These are phyloP conservation scores for Neurospora sp. DNA, from an alignment of 495 filamentous ascomycete genomes.

Conservation along the genomic window DNA sequence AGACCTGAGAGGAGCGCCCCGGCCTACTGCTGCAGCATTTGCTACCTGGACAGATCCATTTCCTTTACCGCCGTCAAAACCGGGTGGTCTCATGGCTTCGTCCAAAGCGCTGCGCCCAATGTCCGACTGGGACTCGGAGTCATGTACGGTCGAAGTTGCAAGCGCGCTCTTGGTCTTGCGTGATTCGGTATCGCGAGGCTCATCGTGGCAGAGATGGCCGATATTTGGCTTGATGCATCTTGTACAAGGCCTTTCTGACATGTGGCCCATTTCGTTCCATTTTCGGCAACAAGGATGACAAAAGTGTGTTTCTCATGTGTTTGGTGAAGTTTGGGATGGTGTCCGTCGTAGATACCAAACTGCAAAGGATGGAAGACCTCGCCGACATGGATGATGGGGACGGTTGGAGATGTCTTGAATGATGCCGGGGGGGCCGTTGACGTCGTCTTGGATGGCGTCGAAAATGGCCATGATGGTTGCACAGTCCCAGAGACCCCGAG, in stretches of 20 bases:
- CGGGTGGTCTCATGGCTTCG: constrained; percentile 33
- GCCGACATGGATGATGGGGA: too few relatives aligned
- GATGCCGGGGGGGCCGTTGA: too few relatives aligned
- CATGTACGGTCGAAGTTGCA: constrained; percentile 49
- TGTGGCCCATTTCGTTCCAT: too few relatives aligned
- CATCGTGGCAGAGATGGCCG: constrained; percentile 96
- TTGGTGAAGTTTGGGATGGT: too few relatives aligned
- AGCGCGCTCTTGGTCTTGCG: constrained; percentile 61
- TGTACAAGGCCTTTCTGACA: constrained; percentile 63
- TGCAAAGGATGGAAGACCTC: too few relatives aligned
- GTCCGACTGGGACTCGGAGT: constrained; percentile 34
- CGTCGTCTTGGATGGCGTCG: too few relatives aligned
- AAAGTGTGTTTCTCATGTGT: too few relatives aligned
- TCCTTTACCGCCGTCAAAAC: constrained; percentile 27
- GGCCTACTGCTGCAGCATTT: constrained; percentile 31
- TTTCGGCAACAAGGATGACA: too few relatives aligned
- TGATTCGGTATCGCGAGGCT: constrained; percentile 67
- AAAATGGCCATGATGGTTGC: too few relatives aligned
- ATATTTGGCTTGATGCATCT: constrained; percentile 99
- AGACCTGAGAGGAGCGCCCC: constrained; percentile 41
- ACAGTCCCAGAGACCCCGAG: too few relatives aligned
- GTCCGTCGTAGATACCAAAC: too few relatives aligned
- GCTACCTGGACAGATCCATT: constrained; percentile 27
- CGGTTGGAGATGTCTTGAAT: too few relatives aligned
- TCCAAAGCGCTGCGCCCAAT: constrained; percentile 32